A percentile compares a stretch with the other conserved stretches of the same genome.
Conservation (phyloP, 768 basidiomycete species). For the Cystobasidium tubakii region DNA sequence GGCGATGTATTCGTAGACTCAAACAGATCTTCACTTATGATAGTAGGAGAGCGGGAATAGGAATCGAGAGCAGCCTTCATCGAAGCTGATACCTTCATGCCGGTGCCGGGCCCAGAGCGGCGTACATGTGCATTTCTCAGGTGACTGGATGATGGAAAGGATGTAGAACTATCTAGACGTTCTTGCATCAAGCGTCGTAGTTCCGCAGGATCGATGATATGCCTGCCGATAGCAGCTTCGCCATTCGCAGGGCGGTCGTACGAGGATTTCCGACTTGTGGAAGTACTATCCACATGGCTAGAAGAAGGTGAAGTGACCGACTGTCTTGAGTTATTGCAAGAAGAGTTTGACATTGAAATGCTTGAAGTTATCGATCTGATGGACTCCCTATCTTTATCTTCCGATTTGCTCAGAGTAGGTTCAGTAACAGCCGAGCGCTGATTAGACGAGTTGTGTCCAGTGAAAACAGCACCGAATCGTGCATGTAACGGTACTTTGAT, state of each 20-base stretch:
- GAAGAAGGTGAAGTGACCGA: not conserved
- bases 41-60: not conserved
- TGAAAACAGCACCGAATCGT: not conserved
- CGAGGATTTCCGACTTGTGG: not conserved
- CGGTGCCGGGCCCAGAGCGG: not conserved
- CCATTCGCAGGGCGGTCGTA: not conserved
- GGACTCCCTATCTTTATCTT: not conserved
- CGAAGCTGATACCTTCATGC: not conserved
- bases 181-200: slow-evolving; percentile 24
- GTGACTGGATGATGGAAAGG: not conserved
- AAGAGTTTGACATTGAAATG: not conserved
- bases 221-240: not conserved
- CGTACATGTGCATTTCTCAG: not conserved
- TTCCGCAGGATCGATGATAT: slow-evolving; percentile 31
- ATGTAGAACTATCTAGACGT: not conserved
- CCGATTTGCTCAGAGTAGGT: not conserved
- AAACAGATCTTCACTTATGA: not conserved
- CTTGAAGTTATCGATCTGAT: slow-evolving; percentile 2
- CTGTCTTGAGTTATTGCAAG: not conserved
- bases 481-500: not conserved
- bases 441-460: not conserved
- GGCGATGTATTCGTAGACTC: not conserved
- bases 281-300: not conserved
- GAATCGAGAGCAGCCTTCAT: not conserved
- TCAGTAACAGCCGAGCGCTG: not conserved